phyloP scores from a whole-genome alignment of 139 green algal species.

The Chlamydomonas incerta region DNA sequence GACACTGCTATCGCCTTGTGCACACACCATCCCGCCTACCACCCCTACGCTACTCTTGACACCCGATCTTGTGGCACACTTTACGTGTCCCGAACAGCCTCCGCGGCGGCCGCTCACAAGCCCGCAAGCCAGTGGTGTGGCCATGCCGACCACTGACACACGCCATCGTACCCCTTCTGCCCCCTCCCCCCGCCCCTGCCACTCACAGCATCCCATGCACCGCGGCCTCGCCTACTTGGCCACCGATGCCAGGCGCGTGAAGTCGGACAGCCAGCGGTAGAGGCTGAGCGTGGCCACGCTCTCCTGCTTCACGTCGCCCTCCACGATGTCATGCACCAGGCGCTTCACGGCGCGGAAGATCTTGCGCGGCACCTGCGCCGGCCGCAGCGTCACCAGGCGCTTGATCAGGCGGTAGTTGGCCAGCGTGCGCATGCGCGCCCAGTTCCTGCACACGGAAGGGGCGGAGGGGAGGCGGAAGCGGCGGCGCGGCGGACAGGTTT shows the following conservation, averaged over 20 bases:
- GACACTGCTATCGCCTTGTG: too few species aligned
- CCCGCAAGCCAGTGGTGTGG: too few species aligned
- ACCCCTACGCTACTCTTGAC: too few species aligned
- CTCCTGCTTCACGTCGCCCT: constrained; percentile 61
- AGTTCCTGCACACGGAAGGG: constrained; percentile 17
- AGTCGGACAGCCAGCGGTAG: constrained; percentile 47
- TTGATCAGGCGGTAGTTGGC: constrained; percentile 49
- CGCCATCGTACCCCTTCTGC: too few species aligned
- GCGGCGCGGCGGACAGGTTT: too few species aligned
- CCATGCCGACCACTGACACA: too few species aligned
- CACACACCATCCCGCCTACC: too few species aligned
- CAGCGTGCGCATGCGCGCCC: constrained; percentile 53
- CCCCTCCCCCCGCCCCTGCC: neutral
- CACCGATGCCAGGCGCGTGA: constrained; percentile 30
- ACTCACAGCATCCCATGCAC: neutral
- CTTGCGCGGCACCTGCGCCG: constrained; percentile 18
- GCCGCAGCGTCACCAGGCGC: constrained; percentile 34
- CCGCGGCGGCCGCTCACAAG: too few species aligned
- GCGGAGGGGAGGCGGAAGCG: too few species aligned
- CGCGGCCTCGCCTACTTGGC: neutral
- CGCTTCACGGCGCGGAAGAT: constrained; percentile 33
- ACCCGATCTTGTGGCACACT: too few species aligned
- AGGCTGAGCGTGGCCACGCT: constrained; percentile 52
- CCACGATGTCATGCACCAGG: constrained; percentile 35
- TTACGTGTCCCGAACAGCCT: too few species aligned